These are phyloP conservation scores for Rhizopogon sp. DNA, from an alignment of 768 basidiomycete genomes.

Conservation along the genomic window DNA sequence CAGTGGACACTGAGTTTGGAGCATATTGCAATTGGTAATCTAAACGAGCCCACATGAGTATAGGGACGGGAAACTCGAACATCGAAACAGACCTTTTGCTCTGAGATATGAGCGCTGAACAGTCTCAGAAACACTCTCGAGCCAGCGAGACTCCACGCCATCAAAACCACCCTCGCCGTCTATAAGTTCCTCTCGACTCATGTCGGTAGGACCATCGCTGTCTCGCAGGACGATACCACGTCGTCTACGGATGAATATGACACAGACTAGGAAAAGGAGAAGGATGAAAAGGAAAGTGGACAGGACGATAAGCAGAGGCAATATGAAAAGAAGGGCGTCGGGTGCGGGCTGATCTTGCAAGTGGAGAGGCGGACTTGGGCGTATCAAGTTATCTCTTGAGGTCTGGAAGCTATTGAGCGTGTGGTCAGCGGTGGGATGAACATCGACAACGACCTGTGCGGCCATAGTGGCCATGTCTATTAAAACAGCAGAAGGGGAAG, in stretches of 20 bases:
- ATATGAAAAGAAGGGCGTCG: constrained; percentile 79
- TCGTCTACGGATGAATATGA: constrained; percentile 76
- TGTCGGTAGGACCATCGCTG: constrained; percentile 88
- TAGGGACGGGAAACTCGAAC: constrained; percentile 2
- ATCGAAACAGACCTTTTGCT: constrained; percentile 68
- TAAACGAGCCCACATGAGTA: constrained; percentile 23
- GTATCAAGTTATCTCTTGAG: constrained; percentile 3
- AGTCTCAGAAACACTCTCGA: constrained; percentile 72
- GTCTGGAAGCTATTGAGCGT: constrained; percentile 1
- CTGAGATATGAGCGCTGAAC: constrained; percentile 69
- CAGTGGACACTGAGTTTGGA: constrained; percentile 94
- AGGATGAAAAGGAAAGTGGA: constrained; percentile 91
- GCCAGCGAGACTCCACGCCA: constrained; percentile 88
- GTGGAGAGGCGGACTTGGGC: not conserved
- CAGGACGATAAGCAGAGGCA: constrained; percentile 91
- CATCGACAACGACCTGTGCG: constrained; percentile 1
- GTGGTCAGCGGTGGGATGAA: not conserved
- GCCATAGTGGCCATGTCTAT: constrained; percentile 7
- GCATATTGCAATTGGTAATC: constrained; percentile 85
- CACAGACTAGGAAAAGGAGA: constrained; percentile 84
- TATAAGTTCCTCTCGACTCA: constrained; percentile 86
- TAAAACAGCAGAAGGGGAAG: not conserved
- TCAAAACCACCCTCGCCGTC: constrained; percentile 93
- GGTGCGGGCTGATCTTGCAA: constrained; percentile 26
- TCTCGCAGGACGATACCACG: constrained; percentile 79